These are phyloP conservation scores for Nemania serpens DNA, from an alignment of 2,329 filamentous ascomycete species.

Conservation along the genomic window DNA sequence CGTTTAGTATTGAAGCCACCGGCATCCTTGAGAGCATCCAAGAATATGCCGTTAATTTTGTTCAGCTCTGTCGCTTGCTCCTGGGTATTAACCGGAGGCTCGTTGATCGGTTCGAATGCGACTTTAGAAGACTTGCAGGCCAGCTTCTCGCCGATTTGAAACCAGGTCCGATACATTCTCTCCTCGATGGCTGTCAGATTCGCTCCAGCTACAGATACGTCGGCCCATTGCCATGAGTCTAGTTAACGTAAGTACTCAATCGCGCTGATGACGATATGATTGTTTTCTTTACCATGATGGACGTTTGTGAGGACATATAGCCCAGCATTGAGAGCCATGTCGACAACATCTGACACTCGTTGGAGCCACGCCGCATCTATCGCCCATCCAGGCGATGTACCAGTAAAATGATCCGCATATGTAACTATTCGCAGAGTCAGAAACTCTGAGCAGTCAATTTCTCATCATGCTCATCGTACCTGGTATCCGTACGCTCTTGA, in stretches of 20 bases:
- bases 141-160: slow-evolving; percentile 59
- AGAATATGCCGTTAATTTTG: slow-evolving; percentile 60
- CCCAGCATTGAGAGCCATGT: slow-evolving; percentile 56
- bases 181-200: slow-evolving; percentile 60
- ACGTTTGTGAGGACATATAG: slow-evolving; percentile 62
- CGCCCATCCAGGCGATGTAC: slow-evolving; percentile 55
- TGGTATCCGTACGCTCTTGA: slow-evolving; percentile 62
- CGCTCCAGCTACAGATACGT: slow-evolving; percentile 50
- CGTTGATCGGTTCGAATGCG: slow-evolving; percentile 64
- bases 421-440: slow-evolving; percentile 49
- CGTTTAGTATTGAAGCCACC: slow-evolving; percentile 60
- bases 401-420: slow-evolving; percentile 60
- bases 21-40: slow-evolving; percentile 56
- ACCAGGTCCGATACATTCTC: slow-evolving; percentile 60
- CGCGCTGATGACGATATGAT: neutral
- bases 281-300: slow-evolving; percentile 51
- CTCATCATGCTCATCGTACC: slow-evolving; percentile 34
- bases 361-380: slow-evolving; percentile 60
- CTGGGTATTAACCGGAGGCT: slow-evolving; percentile 57
- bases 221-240: slow-evolving; percentile 64
- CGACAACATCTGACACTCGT: slow-evolving; percentile 61
- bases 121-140: slow-evolving; percentile 59
- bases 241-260: slow-evolving; percentile 4
- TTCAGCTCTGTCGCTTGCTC: slow-evolving; percentile 57
- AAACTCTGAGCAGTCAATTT: neutral